phyloP scores from a whole-genome alignment of 1,284 basidiomycete species.

The Ustilago lituana region DNA sequence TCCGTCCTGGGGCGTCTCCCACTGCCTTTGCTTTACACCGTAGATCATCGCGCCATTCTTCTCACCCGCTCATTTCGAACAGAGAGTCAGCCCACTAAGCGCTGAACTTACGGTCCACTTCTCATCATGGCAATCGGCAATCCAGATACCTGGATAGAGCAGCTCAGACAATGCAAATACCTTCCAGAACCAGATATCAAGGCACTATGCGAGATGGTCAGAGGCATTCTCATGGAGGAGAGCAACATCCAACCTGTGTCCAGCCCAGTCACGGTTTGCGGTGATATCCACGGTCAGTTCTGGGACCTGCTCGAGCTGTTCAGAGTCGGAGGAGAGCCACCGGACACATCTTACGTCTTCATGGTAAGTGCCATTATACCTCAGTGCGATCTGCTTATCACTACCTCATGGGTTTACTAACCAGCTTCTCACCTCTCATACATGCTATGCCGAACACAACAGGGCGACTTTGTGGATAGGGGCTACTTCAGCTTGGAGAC shows the following conservation, averaged over 20 bases:
- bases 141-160: slow-evolving; percentile 67
- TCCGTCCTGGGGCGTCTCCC: no score
- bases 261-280: slow-evolving; percentile 89
- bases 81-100: no score
- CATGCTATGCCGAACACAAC: slow-evolving; percentile 13
- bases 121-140: slow-evolving; percentile 48
- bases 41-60: no score
- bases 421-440: no score
- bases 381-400: no score
- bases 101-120: not conserved
- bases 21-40: no score
- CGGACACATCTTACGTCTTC: slow-evolving; percentile 93
- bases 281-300: slow-evolving; percentile 94
- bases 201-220: slow-evolving; percentile 83
- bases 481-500: slow-evolving; percentile 98
- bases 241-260: slow-evolving; percentile 93
- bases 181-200: slow-evolving; percentile 93
- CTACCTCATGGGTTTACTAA: no score
- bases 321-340: slow-evolving; percentile 85
- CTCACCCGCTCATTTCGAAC: no score
- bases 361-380: slow-evolving; percentile 75
- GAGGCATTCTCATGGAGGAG: slow-evolving; percentile 87
- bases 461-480: slow-evolving; percentile 98
- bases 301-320: slow-evolving; percentile 93
- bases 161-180: slow-evolving; percentile 84